These are phyloP conservation scores for Osmanthus fragrans DNA, from an alignment of 257 asterid genomes.

Conservation along the genomic window DNA sequence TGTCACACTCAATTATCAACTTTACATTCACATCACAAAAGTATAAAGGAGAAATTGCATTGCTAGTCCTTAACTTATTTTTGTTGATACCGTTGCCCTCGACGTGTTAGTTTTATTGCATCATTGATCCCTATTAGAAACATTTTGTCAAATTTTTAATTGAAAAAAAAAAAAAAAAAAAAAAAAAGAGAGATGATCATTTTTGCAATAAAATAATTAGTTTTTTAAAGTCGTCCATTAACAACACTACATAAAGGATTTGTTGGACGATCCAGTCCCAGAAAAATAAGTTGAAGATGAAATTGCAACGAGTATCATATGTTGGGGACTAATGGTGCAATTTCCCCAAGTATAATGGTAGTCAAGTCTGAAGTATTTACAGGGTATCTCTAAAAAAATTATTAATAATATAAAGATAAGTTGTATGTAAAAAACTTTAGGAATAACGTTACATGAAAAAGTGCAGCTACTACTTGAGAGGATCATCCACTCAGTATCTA, in stretches of 20 bases:
- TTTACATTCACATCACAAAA: too few relatives aligned
- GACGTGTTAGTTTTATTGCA: neutral
- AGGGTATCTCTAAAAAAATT: neutral
- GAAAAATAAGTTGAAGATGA: neutral
- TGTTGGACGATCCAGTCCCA: neutral
- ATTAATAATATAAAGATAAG: neutral
- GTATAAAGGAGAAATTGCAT: neutral
- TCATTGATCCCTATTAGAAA: too few relatives aligned
- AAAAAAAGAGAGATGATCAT: too few relatives aligned
- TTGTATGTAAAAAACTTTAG: neutral
- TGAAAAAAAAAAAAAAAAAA: too few relatives aligned
- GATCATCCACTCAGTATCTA: conserved; percentile 37
- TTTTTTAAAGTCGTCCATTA: neutral
- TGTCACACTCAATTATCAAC: neutral
- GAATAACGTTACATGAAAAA: conserved; percentile 19
- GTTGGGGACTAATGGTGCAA: neutral
- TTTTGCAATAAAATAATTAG: neutral
- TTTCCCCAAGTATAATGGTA: neutral
- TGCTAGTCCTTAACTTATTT: neutral
- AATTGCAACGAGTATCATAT: neutral
- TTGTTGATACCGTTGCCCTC: neutral
- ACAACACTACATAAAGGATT: neutral
- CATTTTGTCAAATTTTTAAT: too few relatives aligned
- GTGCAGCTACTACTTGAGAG: conserved; percentile 46
- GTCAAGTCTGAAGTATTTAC: neutral